Evolutionary conservation across 257 asterid genomes (phyloP).

Genomic region (Forsythia viridissima): DNA sequence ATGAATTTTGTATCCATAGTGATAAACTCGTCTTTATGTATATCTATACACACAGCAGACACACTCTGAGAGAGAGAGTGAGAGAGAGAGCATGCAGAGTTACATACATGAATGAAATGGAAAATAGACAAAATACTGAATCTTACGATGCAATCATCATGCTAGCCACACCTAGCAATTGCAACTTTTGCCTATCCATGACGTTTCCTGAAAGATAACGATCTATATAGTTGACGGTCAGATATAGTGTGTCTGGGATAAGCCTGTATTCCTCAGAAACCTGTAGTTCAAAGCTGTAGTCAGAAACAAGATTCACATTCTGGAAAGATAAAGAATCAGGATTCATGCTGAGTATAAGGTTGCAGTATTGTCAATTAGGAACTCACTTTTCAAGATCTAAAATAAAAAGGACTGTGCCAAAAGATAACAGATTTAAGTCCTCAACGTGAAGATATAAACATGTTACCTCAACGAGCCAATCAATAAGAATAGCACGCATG

Average conservation of each 20-base stretch:
- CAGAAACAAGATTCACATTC: constrained; percentile 3
- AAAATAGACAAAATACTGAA: constrained; percentile 3
- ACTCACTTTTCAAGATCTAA: not conserved
- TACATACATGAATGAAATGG: not conserved
- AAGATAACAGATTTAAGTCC: not conserved
- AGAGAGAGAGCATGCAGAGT: not conserved
- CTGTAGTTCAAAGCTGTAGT: constrained; percentile 1
- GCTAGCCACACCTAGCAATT: not conserved
- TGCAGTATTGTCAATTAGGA: not conserved
- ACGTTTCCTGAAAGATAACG: constrained; percentile 11
- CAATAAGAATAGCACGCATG: constrained; percentile 51
- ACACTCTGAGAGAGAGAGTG: too few species aligned
- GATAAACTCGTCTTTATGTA: too few species aligned
- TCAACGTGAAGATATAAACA: not conserved
- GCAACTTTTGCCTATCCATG: not conserved
- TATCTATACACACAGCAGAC: too few species aligned
- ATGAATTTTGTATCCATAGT: not conserved
- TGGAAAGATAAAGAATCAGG: not conserved
- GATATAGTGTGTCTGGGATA: constrained; percentile 1
- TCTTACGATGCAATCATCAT: constrained; percentile 51
- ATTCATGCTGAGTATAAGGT: too few species aligned
- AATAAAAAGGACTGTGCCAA: not conserved
- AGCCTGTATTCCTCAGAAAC: not conserved
- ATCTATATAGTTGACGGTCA: constrained; percentile 3
- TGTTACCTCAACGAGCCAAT: constrained; percentile 54